Base-by-base conservation (phyloP, 148 eudicot species). In the Camellia sinensis region DNA sequence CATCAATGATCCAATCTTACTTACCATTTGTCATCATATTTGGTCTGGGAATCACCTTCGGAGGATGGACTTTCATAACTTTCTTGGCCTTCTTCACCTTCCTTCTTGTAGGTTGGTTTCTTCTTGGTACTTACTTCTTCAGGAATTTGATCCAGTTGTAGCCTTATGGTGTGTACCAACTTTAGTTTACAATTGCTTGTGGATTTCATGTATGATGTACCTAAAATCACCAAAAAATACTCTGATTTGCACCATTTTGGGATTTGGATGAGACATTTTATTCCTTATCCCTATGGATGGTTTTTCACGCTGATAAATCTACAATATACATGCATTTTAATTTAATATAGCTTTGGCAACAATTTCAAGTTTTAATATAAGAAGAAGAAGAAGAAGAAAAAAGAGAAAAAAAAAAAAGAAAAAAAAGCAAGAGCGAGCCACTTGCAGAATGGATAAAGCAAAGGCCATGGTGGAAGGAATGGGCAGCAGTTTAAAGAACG, bases 71-170 rank as follows among this genome's bases (percentile, higher is more conserved):
- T 53, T 95, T 92, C 82, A 83, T 93, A 59, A 79, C 86, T 57
- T 90, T 88, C 74, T 85, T 87, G 97, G 92, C 80, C 41, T 53
- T 87, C 81, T 83, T 95, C 68, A 37, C 85, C 70, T 82, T 79
- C 57, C 67, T 93, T 79, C 80, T 93, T 22, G 88, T 92, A 10
- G 97, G 97, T 66, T 95, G 99, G 99, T 95, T 93, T 88, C 64
- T 95, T 57, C 13, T 92, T 73, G 97, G 97, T 75, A 90, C 97
- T n/a, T 93, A 93, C 81, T 90, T 86, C 84, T 93, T 92, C 79
- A 89, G 85, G 83, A 86, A 80, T 82, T 83, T 93, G 77, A 90
- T 95, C 65, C 90, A 86, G 81, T 64, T 95, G 83, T 95, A 88
- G 88, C 41, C 54, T 22, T 3, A 48, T 22, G 9, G 19, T 12